These are phyloP conservation scores for Alternaria burnsii DNA, from an alignment of 2,329 filamentous ascomycete genomes.

Conservation along the genomic window DNA sequence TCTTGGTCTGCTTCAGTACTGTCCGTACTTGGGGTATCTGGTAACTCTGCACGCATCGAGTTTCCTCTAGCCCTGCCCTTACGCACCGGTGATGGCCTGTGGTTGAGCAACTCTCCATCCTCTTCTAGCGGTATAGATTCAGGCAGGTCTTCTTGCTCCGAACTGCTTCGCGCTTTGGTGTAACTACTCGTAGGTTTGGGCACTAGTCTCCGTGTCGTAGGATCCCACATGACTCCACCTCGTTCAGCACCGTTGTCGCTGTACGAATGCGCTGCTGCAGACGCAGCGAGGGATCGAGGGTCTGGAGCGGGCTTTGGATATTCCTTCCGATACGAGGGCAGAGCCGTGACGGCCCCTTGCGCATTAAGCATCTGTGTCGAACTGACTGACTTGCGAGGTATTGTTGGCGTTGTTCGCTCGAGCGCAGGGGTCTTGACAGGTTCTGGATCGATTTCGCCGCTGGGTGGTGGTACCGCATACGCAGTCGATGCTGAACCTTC, in stretches of 20 bases:
- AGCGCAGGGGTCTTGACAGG: conserved; percentile 16
- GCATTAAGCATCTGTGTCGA: conserved; percentile 14
- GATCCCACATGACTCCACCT: conserved; percentile 21
- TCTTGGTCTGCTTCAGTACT: conserved; percentile 30
- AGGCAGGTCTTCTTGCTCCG: conserved; percentile 27
- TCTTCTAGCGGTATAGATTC: conserved; percentile 33
- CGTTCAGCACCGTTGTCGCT: conserved; percentile 33
- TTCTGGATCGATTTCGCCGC: conserved; percentile 23
- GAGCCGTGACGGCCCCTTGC: conserved; percentile 19
- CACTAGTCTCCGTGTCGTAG: conserved; percentile 19
- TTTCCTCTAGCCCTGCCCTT: conserved; percentile 40
- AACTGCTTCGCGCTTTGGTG: conserved; percentile 26
- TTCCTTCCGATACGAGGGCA: conserved; percentile 60
- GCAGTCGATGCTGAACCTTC: conserved; percentile 26
- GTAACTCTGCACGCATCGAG: conserved; percentile 44
- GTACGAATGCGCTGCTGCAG: conserved; percentile 45
- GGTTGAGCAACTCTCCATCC: conserved; percentile 28
- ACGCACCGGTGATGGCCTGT: conserved; percentile 33
- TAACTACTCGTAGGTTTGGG: conserved; percentile 23
- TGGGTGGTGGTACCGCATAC: conserved; percentile 26
- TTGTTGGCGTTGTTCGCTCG: conserved; percentile 22
- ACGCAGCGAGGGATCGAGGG: conserved; percentile 37
- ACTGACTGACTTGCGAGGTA: conserved; percentile 35
- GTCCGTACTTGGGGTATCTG: conserved; percentile 44
- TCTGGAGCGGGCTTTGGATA: conserved; percentile 50